Conservation (phyloP, 345 rosid genomes). For the Brassica rapa region DNA sequence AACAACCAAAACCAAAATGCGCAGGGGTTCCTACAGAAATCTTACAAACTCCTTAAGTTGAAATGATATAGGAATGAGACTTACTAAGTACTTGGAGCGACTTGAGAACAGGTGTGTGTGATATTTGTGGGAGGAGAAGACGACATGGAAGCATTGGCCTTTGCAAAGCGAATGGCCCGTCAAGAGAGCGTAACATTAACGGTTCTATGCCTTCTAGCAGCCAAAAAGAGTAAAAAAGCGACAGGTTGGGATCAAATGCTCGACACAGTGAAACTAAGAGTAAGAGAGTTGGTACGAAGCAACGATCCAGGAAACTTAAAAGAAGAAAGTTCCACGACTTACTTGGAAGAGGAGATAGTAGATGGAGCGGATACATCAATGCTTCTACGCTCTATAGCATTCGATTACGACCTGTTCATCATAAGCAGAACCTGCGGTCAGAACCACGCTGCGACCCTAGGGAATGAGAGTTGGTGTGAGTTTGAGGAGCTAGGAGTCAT, state of each 20-base stretch:
- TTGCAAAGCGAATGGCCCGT: slow-evolving; percentile 47
- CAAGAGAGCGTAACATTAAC: slow-evolving; percentile 36
- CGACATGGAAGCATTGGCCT: slow-evolving; percentile 56
- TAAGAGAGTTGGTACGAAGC: slow-evolving; percentile 35
- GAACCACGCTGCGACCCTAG: slow-evolving; percentile 37
- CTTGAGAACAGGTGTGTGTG: slow-evolving; percentile 22
- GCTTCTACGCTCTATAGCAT: slow-evolving; percentile 44
- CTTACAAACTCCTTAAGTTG: not conserved
- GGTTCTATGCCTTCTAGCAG: slow-evolving; percentile 34
- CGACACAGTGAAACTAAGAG: slow-evolving; percentile 35
- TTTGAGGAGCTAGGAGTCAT: slow-evolving; percentile 61
- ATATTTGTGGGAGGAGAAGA: slow-evolving; percentile 60
- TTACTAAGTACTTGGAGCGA: not conserved
- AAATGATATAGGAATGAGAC: not conserved
- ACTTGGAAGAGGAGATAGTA: slow-evolving; percentile 35
- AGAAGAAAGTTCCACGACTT: slow-evolving; percentile 22
- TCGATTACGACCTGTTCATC: slow-evolving; percentile 46
- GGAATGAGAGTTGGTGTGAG: slow-evolving; percentile 59
- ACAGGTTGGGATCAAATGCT: slow-evolving; percentile 43
- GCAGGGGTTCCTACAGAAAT: not conserved
- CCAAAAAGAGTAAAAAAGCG: not conserved
- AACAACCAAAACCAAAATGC: not conserved
- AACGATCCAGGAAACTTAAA: slow-evolving; percentile 4
- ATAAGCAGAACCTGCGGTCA: slow-evolving; percentile 49
- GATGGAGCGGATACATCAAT: slow-evolving; percentile 50